These are phyloP conservation scores for Pythium sukuiense DNA, from an alignment of 352 stramenopile genomes.

Conservation along the genomic window DNA sequence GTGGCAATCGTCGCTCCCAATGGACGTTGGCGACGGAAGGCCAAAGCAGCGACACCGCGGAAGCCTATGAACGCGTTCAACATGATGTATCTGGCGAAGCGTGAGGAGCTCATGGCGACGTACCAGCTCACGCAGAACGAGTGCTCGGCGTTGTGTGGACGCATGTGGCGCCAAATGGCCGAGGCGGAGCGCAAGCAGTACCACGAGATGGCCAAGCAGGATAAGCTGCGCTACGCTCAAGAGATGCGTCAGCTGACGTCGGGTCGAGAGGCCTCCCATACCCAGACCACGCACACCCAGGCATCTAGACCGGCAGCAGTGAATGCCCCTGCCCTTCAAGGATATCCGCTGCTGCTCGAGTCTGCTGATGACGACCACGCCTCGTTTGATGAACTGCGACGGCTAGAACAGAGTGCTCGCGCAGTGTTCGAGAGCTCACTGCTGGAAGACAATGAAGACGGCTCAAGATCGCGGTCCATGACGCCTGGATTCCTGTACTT, in stretches of 20 bases:
- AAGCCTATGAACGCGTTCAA: slow-evolving; percentile 57
- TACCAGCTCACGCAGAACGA: slow-evolving; percentile 74
- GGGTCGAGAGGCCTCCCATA: neutral
- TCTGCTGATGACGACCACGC: slow-evolving; percentile 29
- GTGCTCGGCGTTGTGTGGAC: slow-evolving; percentile 53
- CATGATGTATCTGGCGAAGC: slow-evolving; percentile 64
- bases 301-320: neutral
- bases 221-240: slow-evolving; percentile 48
- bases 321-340: neutral
- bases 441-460: slow-evolving; percentile 15
- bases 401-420: slow-evolving; percentile 32
- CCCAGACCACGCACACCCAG: neutral
- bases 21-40: neutral
- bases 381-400: slow-evolving; percentile 29
- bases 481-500: slow-evolving; percentile 30
- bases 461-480: neutral
- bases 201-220: slow-evolving; percentile 50
- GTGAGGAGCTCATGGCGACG: slow-evolving; percentile 43
- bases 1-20: neutral
- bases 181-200: slow-evolving; percentile 50
- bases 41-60: slow-evolving; percentile 29
- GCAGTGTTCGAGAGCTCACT: slow-evolving; percentile 21
- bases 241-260: slow-evolving; percentile 25
- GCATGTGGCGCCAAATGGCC: slow-evolving; percentile 61
- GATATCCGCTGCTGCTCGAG: slow-evolving; percentile 16